phyloP scores from a whole-genome alignment of 768 basidiomycete species.

The Cubamyces sp. region DNA sequence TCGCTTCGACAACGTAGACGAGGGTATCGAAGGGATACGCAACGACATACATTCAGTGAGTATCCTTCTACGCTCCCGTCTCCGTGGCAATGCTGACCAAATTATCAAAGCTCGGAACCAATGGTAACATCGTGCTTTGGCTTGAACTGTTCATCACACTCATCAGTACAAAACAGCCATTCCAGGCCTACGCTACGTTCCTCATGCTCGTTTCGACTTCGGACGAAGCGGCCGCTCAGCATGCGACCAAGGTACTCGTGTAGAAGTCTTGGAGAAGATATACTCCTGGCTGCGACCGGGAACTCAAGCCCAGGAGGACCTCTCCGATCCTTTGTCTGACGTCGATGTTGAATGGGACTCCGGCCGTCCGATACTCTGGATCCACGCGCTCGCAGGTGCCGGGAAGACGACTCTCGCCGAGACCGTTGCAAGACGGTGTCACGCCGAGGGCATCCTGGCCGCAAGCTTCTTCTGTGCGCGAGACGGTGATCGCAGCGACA shows the following conservation, averaged over 20 bases:
- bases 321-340: background rate
- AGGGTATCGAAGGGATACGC: background rate
- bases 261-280: background rate
- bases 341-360: too few relatives aligned
- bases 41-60: background rate
- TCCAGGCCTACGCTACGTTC: background rate
- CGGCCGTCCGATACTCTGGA: slow-evolving; percentile 11
- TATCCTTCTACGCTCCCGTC: background rate
- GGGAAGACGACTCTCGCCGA: slow-evolving; percentile 22
- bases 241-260: background rate
- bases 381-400: slow-evolving; percentile 20
- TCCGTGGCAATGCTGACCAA: background rate
- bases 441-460: slow-evolving; percentile 10
- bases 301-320: background rate
- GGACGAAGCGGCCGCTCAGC: background rate
- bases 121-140: too few relatives aligned
- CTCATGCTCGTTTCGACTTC: slow-evolving; percentile 2
- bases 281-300: slow-evolving; percentile 1
- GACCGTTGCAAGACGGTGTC: slow-evolving; percentile 4
- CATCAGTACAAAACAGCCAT: background rate
- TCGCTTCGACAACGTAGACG: background rate
- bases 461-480: slow-evolving; percentile 26
- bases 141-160: background rate
- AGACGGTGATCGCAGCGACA: slow-evolving; percentile 14
- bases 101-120: too few relatives aligned